phyloP scores from a whole-genome alignment of 192 early-diverging fungal species.

The Coemansia sp. region DNA sequence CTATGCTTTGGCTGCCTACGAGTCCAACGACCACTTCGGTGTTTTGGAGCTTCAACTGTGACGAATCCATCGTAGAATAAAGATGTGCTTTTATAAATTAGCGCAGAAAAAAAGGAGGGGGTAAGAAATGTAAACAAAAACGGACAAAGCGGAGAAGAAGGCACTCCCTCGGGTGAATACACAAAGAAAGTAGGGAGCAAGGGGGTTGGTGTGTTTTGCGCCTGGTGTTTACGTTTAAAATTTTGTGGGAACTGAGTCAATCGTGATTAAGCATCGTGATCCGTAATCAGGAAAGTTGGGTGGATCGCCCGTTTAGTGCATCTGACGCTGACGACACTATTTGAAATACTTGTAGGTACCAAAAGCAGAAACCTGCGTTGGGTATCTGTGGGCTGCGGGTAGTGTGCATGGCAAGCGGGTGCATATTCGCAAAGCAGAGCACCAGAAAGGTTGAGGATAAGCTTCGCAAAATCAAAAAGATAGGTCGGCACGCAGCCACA shows the following conservation, averaged over 20 bases:
- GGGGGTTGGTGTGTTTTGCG: background rate
- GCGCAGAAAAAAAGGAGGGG: background rate
- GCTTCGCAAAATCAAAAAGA: background rate
- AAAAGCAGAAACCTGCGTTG: background rate
- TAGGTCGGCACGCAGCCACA: background rate
- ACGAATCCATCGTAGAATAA: slow-evolving; percentile 12
- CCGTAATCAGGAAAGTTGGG: background rate
- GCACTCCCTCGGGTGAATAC: slow-evolving; percentile 1
- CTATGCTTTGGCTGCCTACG: slow-evolving; percentile 32
- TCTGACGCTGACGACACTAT: background rate
- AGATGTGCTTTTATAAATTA: background rate
- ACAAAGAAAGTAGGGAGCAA: background rate
- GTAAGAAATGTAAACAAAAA: background rate
- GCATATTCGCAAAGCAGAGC: background rate
- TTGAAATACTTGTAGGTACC: background rate
- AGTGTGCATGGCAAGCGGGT: background rate
- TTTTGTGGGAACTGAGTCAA: background rate
- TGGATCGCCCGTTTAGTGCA: background rate
- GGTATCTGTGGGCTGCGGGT: background rate
- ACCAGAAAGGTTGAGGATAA: no score
- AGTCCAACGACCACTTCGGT: slow-evolving; percentile 44
- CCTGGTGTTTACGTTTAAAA: background rate
- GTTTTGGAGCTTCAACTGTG: slow-evolving; percentile 44
- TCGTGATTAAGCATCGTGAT: background rate
- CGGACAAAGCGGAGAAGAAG: background rate